Conservation (phyloP, 2,329 filamentous ascomycete species). For the Aspergillus costaricaensis region DNA sequence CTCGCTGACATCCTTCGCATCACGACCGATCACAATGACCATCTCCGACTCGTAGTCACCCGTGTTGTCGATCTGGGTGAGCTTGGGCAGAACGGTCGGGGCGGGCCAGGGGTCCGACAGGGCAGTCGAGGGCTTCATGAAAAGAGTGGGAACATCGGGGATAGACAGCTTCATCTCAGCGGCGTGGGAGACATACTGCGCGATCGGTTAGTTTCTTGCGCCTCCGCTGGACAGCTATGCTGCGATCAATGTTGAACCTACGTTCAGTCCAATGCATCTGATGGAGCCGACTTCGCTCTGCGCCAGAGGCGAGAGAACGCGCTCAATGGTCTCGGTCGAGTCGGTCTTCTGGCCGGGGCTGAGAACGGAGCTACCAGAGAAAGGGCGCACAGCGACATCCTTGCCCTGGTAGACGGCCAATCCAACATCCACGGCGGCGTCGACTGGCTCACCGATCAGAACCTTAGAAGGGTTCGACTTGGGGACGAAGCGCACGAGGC, state of each 20-base stretch:
- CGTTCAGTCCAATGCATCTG: slow-evolving; percentile 61
- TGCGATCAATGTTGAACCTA: slow-evolving; percentile 23
- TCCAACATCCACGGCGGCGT: slow-evolving; percentile 58
- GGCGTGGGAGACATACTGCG: slow-evolving; percentile 52
- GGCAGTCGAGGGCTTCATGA: slow-evolving; percentile 59
- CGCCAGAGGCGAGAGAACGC: slow-evolving; percentile 55
- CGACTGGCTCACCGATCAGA: slow-evolving; percentile 59
- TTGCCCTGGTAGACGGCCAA: slow-evolving; percentile 57
- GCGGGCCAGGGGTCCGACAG: slow-evolving; percentile 57
- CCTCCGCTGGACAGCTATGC: not conserved
- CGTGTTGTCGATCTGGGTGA: slow-evolving; percentile 55
- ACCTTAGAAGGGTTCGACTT: slow-evolving; percentile 52
- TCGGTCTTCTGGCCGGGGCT: slow-evolving; percentile 56
- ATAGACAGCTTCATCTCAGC: slow-evolving; percentile 56
- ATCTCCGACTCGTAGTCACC: slow-evolving; percentile 64
- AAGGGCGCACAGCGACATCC: slow-evolving; percentile 59
- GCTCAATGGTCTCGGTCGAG: slow-evolving; percentile 34
- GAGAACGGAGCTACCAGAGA: slow-evolving; percentile 61
- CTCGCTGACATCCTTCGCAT: slow-evolving; percentile 58
- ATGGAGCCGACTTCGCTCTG: slow-evolving; percentile 57
- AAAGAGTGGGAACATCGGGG: slow-evolving; percentile 58
- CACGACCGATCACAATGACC: slow-evolving; percentile 57
- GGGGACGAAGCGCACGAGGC: slow-evolving; percentile 62
- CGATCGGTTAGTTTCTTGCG: not conserved
- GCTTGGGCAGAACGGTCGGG: slow-evolving; percentile 56